These are phyloP conservation scores for Penicillium fuscoglaucum DNA, from an alignment of 2,329 filamentous ascomycete species.

Conservation along the genomic window DNA sequence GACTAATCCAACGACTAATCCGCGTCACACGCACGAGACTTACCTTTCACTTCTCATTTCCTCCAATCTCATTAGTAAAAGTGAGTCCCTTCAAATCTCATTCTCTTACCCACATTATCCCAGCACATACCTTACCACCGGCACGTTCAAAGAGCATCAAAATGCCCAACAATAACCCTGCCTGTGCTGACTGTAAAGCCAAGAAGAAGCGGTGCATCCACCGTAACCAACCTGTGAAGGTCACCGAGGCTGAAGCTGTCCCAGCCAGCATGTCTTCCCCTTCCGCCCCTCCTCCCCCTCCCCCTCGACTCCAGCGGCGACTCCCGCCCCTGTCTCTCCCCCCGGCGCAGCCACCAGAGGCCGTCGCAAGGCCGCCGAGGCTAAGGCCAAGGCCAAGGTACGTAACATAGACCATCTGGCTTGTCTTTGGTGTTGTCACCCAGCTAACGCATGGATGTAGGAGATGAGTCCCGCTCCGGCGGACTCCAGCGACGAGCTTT, in stretches of 20 bases:
- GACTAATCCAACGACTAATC: neutral
- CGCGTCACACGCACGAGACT: neutral
- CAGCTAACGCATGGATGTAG: neutral
- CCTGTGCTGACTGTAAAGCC: conserved; percentile 25
- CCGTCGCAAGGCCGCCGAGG: neutral
- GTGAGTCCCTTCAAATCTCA: neutral
- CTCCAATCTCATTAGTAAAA: neutral
- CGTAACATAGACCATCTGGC: neutral
- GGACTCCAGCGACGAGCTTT: conserved; percentile 1
- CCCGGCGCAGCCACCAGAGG: neutral
- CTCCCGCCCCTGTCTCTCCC: neutral
- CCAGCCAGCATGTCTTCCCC: neutral
- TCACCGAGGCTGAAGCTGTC: neutral
- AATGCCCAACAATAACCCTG: conserved; percentile 2
- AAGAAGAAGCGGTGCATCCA: conserved; percentile 33
- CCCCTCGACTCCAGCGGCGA: neutral
- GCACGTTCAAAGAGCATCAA: neutral
- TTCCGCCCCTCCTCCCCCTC: neutral
- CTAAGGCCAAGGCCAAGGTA: neutral
- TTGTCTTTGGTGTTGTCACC: neutral
- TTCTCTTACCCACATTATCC: too few relatives aligned
- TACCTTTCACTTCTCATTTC: neutral
- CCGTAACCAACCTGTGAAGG: neutral
- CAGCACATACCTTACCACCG: neutral
- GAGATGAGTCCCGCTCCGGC: neutral